Evolutionary conservation across 164 flowering plant species (phyloP).

Genomic region (Kalanchoe fedtschenkoi): DNA sequence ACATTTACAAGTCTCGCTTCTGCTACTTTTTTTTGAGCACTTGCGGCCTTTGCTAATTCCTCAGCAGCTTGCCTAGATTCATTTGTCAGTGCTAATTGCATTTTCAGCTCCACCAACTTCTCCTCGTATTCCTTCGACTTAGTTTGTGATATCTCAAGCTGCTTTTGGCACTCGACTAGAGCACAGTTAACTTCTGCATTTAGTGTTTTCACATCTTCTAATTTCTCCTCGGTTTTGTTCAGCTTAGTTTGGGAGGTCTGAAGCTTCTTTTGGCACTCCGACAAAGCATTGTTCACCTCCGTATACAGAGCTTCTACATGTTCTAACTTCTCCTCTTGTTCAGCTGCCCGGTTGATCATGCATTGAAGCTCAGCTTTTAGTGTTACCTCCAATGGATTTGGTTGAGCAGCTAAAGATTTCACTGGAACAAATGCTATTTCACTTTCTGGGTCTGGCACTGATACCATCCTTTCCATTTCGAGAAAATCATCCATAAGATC

Average conservation of each 20-base stretch:
- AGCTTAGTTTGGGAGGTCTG: neutral
- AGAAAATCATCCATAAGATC: conserved; percentile 46
- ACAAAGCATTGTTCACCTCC: conserved; percentile 16
- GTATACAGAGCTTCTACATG: conserved; percentile 12
- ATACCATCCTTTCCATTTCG: conserved; percentile 40
- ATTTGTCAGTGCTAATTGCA: conserved; percentile 15
- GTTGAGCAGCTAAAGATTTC: conserved; percentile 3
- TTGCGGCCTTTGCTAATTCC: conserved; percentile 7
- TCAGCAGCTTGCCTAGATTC: conserved; percentile 14
- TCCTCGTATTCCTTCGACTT: conserved; percentile 14
- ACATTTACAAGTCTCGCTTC: conserved; percentile 14
- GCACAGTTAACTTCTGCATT: conserved; percentile 16
- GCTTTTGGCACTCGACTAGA: conserved; percentile 15
- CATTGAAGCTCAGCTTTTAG: conserved; percentile 18
- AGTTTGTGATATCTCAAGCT: conserved; percentile 16
- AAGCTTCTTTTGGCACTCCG: conserved; percentile 14
- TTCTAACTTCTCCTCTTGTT: conserved; percentile 25
- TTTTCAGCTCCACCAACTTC: conserved; percentile 21
- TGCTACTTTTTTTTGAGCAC: conserved; percentile 12
- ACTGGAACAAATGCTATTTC: conserved; percentile 1
- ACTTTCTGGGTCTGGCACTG: conserved; percentile 13
- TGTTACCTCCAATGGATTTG: conserved; percentile 7
- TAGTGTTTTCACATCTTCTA: conserved; percentile 12
- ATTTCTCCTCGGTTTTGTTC: conserved; percentile 19
- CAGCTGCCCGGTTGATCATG: conserved; percentile 14